Evolutionary conservation across 2,329 filamentous ascomycete species (phyloP).

Genomic region (Paecilomyces variotii): DNA sequence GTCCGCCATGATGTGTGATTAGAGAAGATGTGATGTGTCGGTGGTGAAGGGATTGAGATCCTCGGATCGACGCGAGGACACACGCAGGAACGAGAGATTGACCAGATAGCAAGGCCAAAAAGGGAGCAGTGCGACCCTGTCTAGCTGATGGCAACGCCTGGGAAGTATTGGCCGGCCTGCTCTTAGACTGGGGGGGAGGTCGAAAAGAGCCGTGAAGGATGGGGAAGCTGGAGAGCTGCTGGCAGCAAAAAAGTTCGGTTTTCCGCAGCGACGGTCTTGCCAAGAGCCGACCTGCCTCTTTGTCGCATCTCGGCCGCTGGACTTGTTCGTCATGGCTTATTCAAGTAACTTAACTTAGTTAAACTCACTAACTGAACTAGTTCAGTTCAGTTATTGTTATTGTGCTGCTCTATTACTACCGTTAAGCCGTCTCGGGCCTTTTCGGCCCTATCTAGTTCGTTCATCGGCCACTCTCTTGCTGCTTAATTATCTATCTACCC

Average conservation of each 20-base stretch:
- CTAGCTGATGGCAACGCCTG: slow-evolving; percentile 10
- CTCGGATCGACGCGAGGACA: slow-evolving; percentile 14
- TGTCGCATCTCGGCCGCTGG: slow-evolving; percentile 18
- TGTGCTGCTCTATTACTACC: not conserved
- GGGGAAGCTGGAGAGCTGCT: slow-evolving; percentile 13
- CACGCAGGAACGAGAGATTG: slow-evolving; percentile 12
- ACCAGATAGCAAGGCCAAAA: slow-evolving; percentile 20
- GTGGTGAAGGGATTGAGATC: slow-evolving; percentile 16
- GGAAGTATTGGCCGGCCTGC: slow-evolving; percentile 10
- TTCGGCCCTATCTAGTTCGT: not conserved
- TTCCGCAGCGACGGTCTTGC: slow-evolving; percentile 11
- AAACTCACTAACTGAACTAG: no score
- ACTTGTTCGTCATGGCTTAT: slow-evolving; percentile 9
- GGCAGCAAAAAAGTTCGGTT: slow-evolving; percentile 27
- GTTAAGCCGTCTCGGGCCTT: not conserved
- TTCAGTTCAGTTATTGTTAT: slow-evolving; percentile 2
- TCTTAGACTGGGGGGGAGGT: slow-evolving; percentile 10
- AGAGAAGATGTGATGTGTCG: slow-evolving; percentile 8
- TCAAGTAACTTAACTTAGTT: not conserved
- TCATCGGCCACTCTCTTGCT: not conserved
- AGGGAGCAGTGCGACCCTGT: slow-evolving; percentile 12
- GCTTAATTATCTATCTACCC: slow-evolving; percentile 6
- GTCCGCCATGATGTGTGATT: slow-evolving; percentile 33
- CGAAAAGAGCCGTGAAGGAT: not conserved
- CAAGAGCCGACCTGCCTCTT: slow-evolving; percentile 15